Evolutionary conservation across 306 rosid species (phyloP).

Genomic region (Prunus dulcis): DNA sequence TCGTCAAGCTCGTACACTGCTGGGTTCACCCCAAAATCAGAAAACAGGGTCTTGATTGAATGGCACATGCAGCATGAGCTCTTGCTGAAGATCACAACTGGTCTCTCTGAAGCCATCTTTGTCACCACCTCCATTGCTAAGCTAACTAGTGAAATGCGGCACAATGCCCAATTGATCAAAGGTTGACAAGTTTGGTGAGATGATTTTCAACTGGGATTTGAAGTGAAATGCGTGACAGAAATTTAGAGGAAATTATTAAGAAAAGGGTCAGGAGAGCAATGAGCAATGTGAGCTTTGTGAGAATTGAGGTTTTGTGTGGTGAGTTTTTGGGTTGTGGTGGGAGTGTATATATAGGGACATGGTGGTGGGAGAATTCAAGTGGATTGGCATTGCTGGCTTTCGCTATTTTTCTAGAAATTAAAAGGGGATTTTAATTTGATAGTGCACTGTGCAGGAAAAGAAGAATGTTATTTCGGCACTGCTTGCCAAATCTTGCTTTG

Average conservation of each 20-base stretch:
- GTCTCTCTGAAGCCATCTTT: constrained; percentile 73
- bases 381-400: constrained; percentile 16
- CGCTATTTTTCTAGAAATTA: background rate
- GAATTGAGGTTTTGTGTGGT: constrained; percentile 29
- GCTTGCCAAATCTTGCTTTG: constrained; percentile 11
- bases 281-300: background rate
- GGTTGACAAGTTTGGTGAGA: background rate
- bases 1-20: constrained; percentile 82
- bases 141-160: background rate
- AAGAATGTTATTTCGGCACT: constrained; percentile 36
- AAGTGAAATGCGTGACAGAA: background rate
- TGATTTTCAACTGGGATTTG: background rate
- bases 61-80: constrained; percentile 85
- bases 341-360: constrained; percentile 51
- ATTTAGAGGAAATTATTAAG: background rate
- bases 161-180: background rate
- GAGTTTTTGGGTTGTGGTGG: constrained; percentile 9
- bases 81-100: constrained; percentile 97
- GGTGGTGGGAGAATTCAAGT: background rate
- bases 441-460: constrained; percentile 13
- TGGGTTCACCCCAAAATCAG: constrained; percentile 86
- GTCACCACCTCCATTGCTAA: constrained; percentile 61
- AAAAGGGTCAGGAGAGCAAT: background rate
- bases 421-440: constrained; percentile 8
- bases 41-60: constrained; percentile 72